Evolutionary conservation across 2,329 filamentous ascomycete genomes (phyloP).

Genomic region (Aquanectria penicillioides): DNA sequence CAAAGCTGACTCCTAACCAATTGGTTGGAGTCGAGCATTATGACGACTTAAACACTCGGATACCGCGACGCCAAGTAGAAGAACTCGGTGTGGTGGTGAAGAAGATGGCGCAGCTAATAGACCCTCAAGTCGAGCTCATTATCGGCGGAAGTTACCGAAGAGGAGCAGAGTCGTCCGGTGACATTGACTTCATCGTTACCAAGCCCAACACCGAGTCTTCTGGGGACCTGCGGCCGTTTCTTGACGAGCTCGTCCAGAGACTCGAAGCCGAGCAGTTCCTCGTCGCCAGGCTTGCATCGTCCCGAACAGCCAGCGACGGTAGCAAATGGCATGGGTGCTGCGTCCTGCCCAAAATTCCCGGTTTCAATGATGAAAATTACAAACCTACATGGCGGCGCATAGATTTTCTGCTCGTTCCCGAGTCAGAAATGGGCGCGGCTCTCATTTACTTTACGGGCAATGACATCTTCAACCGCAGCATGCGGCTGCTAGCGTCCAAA

Average conservation of each 20-base stretch:
- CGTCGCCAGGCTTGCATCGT: constrained; percentile 72
- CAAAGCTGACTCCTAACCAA: constrained; percentile 75
- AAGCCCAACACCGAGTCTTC: constrained; percentile 65
- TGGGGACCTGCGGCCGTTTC: constrained; percentile 67
- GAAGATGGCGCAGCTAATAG: constrained; percentile 66
- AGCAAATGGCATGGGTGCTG: constrained; percentile 93
- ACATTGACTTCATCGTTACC: constrained; percentile 88
- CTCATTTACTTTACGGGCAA: constrained; percentile 97
- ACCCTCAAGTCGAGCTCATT: constrained; percentile 73
- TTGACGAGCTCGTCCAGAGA: constrained; percentile 69
- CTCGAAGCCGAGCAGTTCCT: constrained; percentile 74
- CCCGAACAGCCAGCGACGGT: constrained; percentile 59
- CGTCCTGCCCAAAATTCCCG: constrained; percentile 64
- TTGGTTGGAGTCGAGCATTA: constrained; percentile 82
- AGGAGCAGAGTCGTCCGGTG: constrained; percentile 77
- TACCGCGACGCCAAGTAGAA: constrained; percentile 80
- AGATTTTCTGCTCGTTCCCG: constrained; percentile 85
- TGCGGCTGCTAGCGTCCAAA: constrained; percentile 80
- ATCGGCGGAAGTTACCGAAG: constrained; percentile 88
- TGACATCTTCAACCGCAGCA: constrained; percentile 91
- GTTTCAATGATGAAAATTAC: constrained; percentile 46
- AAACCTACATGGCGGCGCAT: constrained; percentile 78
- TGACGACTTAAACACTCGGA: constrained; percentile 80
- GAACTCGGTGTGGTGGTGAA: constrained; percentile 74
- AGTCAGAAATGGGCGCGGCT: constrained; percentile 81